phyloP scores from a whole-genome alignment of 2,329 filamentous ascomycete species.

The Nemania diffusa region DNA sequence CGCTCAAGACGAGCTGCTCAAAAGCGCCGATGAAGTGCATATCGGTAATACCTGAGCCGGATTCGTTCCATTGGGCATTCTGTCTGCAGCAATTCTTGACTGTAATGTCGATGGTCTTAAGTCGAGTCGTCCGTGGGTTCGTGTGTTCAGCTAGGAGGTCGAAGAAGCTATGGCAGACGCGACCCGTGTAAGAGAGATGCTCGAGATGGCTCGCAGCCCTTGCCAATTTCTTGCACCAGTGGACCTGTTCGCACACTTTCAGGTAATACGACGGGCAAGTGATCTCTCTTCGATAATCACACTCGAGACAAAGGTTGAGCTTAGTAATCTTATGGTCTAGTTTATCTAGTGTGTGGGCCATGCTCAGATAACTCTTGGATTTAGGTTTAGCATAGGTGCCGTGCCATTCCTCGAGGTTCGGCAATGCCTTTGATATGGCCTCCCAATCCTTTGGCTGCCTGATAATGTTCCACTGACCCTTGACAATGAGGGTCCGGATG shows the following conservation, averaged over 20 bases:
- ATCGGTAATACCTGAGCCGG: constrained; percentile 76
- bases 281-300: constrained; percentile 74
- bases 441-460: constrained; percentile 71
- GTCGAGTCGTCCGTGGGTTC: constrained; percentile 59
- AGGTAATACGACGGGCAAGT: constrained; percentile 69
- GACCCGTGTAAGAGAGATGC: constrained; percentile 76
- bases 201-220: constrained; percentile 70
- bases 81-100: constrained; percentile 79
- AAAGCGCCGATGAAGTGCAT: constrained; percentile 78
- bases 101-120: constrained; percentile 76
- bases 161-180: constrained; percentile 77
- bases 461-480: constrained; percentile 82
- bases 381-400: constrained; percentile 77
- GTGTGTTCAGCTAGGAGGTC: constrained; percentile 63
- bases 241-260: constrained; percentile 68
- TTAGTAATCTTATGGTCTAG: constrained; percentile 69
- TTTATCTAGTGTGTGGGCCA: constrained; percentile 70
- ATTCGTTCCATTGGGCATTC: constrained; percentile 66
- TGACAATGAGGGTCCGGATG: constrained; percentile 75
- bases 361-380: constrained; percentile 76
- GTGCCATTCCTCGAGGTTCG: constrained; percentile 71
- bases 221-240: constrained; percentile 74
- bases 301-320: constrained; percentile 75
- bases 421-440: constrained; percentile 69
- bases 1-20: constrained; percentile 73